phyloP scores from a whole-genome alignment of 1,284 basidiomycete species.

The Ceratobasidium sp. region DNA sequence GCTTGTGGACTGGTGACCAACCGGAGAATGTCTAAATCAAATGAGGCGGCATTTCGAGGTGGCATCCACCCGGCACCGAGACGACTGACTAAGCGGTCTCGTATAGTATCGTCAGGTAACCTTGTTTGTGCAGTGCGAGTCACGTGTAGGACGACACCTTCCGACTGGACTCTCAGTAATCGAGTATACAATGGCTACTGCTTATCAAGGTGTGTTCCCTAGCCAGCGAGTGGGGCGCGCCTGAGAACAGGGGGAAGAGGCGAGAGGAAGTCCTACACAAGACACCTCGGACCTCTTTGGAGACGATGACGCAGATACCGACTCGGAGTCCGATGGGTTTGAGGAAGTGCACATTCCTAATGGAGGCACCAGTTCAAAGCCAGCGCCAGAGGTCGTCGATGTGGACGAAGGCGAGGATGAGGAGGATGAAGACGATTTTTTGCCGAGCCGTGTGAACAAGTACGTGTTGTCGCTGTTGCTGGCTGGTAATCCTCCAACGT shows the following conservation, averaged over 20 bases:
- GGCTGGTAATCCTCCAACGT: neutral
- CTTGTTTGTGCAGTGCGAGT: neutral
- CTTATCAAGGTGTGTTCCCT: slow-evolving; percentile 34
- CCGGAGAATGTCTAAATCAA: too few relatives aligned
- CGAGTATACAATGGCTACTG: slow-evolving; percentile 37
- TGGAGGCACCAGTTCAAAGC: slow-evolving; percentile 24
- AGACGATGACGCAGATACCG: slow-evolving; percentile 36
- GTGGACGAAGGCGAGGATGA: slow-evolving; percentile 31
- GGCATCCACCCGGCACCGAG: too few relatives aligned
- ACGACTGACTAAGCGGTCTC: too few relatives aligned
- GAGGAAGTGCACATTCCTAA: slow-evolving; percentile 46
- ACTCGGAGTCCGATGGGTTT: slow-evolving; percentile 42
- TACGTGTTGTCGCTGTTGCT: neutral
- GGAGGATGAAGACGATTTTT: slow-evolving; percentile 47
- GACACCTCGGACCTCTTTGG: slow-evolving; percentile 37
- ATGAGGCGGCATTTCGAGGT: too few relatives aligned
- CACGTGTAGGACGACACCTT: slow-evolving; percentile 30
- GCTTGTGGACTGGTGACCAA: too few relatives aligned
- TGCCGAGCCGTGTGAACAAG: slow-evolving; percentile 44
- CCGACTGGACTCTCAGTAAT: slow-evolving; percentile 17
- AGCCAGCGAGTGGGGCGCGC: neutral
- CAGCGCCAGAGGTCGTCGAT: slow-evolving; percentile 21
- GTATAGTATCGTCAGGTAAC: neutral
- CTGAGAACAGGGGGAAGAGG: slow-evolving; percentile 27
- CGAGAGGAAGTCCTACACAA: slow-evolving; percentile 25